Conservation (phyloP, 1,284 basidiomycete genomes). For the Xanthoconium separans region DNA sequence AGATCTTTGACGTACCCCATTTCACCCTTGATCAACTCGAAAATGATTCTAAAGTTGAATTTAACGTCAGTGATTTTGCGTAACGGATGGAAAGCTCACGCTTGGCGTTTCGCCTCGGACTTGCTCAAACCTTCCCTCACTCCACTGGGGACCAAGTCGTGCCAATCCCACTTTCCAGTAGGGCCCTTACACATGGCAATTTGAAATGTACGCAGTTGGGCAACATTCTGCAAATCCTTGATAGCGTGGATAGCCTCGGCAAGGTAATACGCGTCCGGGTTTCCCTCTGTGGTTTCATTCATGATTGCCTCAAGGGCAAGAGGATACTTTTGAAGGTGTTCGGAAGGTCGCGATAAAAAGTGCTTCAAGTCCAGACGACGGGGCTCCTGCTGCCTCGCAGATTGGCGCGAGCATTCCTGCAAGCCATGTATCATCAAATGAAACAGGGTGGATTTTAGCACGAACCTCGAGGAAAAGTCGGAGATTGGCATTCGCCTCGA, state of each 20-base stretch:
- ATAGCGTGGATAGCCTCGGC: conserved; percentile 75
- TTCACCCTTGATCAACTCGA: conserved; percentile 94
- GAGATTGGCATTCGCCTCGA: conserved; percentile 81
- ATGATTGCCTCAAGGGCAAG: conserved; percentile 85
- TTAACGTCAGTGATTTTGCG: background rate
- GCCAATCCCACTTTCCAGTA: conserved; percentile 82
- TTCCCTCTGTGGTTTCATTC: conserved; percentile 72
- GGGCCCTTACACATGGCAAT: conserved; percentile 77
- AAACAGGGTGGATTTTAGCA: conserved; percentile 7
- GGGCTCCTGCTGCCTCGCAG: conserved; percentile 65
- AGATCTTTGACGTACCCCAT: conserved; percentile 95
- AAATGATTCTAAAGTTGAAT: conserved; percentile 66
- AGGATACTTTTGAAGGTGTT: conserved; percentile 90
- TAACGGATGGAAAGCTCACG: conserved; percentile 51
- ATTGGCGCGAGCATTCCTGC: conserved; percentile 56
- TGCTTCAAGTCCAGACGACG: conserved; percentile 85
- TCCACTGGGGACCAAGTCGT: conserved; percentile 77
- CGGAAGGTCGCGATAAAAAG: conserved; percentile 83
- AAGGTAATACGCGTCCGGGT: conserved; percentile 80
- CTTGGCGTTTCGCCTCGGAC: conserved; percentile 83
- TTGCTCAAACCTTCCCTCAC: conserved; percentile 64
- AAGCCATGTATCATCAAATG: background rate
- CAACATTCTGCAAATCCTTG: conserved; percentile 72
- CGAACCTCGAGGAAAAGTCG: conserved; percentile 83
- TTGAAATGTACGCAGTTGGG: conserved; percentile 84